These are phyloP conservation scores for Penicilliopsis zonata DNA, from an alignment of 495 filamentous ascomycete genomes.

Conservation along the genomic window DNA sequence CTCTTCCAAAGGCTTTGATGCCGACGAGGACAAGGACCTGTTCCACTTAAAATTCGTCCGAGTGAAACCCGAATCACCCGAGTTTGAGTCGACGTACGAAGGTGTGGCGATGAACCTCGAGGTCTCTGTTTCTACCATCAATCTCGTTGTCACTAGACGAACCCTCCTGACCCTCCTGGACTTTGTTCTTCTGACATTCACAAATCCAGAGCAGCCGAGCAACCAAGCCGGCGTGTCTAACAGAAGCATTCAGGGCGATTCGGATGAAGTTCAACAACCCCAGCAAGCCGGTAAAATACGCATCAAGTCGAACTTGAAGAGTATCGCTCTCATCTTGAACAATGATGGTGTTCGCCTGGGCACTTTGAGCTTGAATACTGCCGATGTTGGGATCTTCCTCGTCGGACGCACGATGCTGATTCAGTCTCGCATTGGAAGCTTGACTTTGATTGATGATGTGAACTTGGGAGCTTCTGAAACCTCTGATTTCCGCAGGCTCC, in stretches of 20 bases:
- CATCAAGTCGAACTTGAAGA: constrained; percentile 86
- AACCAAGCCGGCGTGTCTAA: constrained; percentile 20
- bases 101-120: constrained; percentile 88
- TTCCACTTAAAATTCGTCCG: constrained; percentile 79
- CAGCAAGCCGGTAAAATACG: constrained; percentile 46
- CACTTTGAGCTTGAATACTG: constrained; percentile 82
- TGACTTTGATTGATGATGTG: constrained; percentile 85
- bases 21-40: constrained; percentile 65
- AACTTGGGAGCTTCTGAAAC: constrained; percentile 76
- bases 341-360: constrained; percentile 94
- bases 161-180: constrained; percentile 91
- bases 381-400: constrained; percentile 81
- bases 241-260: constrained; percentile 34
- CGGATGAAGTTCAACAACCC: constrained; percentile 24
- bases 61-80: constrained; percentile 83
- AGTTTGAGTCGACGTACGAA: constrained; percentile 83
- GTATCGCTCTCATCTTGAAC: constrained; percentile 90
- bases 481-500: constrained; percentile 72
- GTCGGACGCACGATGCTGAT: constrained; percentile 76
- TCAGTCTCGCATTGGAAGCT: constrained; percentile 72
- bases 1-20: constrained; percentile 67
- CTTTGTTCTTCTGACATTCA: constrained; percentile 91
- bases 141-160: constrained; percentile 83
- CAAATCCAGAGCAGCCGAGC: constrained; percentile 47
- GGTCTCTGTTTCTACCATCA: constrained; percentile 87